Evolutionary conservation across 2,329 filamentous ascomycete genomes (phyloP), one percentile per base, ranked within the genome.

Genomic region (Albophoma yamanashiensis): DNA sequence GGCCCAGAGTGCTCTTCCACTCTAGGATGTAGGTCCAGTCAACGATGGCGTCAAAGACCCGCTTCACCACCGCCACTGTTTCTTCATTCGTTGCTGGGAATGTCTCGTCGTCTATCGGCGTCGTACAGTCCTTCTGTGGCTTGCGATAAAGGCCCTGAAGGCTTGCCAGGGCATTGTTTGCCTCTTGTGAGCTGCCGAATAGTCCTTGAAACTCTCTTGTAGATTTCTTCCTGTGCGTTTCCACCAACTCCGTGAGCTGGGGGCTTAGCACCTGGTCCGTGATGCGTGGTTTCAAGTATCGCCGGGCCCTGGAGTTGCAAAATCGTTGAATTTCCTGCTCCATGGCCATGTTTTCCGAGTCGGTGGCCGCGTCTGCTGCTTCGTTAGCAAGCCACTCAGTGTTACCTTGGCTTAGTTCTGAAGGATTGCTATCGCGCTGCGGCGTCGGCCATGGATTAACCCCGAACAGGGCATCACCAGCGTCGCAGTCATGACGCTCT

Each of bases 1-100:
- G 42, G 36, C 57, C 36, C 6, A 66, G 40, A 3, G 62, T 59
- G 38, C 66, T 63, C 14, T 62, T 62, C 67, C 66, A 68, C 60
- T 69, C 67, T 6, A 62, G 58, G 25, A 67, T 63, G 31, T 60
- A 55, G 11, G 57, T 58, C 67, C 67, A 69, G 61, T 68, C 64
- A 34, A 61, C 64, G 55, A 69, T 67, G 56, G 67, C 64, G 6
- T 67, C 61, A 39, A 68, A 64, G 2, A 67, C 43, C 20, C 59
- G 58, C 56, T 59, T 59, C 12, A 66, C 63, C n/a, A 59, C 58
- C 7, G n/a, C 56, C 15, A 59, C 38, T 55, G 55, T 63, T n/a
- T 61, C 62, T 1, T 31, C 58, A 6, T 63, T 60, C 20, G 52
- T 45, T 1, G 27, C 22, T 3, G 65, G 64, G 43, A 66, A 67